Percentiles rank a stretch among this genome's conserved stretches.
phyloP scores from a whole-genome alignment of 1,284 basidiomycete species.

The Pseudozyma thailandica region DNA sequence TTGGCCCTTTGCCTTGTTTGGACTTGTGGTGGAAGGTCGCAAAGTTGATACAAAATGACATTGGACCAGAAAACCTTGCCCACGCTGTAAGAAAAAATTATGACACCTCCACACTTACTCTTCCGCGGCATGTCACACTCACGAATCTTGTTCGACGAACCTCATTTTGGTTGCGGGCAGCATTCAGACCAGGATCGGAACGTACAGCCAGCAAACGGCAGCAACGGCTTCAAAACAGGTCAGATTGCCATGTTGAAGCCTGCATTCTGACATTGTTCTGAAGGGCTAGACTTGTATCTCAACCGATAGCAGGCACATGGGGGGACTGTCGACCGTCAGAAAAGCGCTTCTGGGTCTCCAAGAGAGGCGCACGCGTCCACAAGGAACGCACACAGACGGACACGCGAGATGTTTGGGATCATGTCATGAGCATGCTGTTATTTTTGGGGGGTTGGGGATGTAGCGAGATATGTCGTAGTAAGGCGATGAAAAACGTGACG shows the following conservation, averaged over 20 bases:
- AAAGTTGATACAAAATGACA: background rate
- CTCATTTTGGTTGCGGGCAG: too few species aligned
- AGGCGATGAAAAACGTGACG: conserved; percentile 37
- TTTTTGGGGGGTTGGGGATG: conserved; percentile 30
- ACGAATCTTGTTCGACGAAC: too few species aligned
- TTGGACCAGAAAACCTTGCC: background rate
- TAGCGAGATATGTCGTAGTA: conserved; percentile 29
- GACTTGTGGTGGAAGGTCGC: background rate
- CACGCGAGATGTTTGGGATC: background rate
- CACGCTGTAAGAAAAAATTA: background rate
- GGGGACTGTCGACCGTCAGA: too few species aligned
- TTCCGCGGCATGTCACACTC: background rate
- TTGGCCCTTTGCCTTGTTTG: background rate
- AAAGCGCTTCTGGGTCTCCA: too few species aligned
- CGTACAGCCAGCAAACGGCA: too few species aligned
- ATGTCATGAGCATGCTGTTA: conserved; percentile 50
- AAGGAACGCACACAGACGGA: conserved; percentile 2
- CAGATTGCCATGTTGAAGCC: too few species aligned
- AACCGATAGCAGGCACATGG: too few species aligned
- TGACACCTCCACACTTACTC: conserved; percentile 14
- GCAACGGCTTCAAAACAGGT: too few species aligned
- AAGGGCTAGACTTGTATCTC: too few species aligned
- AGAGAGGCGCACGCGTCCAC: too few species aligned
- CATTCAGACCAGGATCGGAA: too few species aligned
- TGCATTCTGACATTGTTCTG: too few species aligned